Conservation (phyloP, 306 rosid genomes). For the Bauhinia variegata region DNA sequence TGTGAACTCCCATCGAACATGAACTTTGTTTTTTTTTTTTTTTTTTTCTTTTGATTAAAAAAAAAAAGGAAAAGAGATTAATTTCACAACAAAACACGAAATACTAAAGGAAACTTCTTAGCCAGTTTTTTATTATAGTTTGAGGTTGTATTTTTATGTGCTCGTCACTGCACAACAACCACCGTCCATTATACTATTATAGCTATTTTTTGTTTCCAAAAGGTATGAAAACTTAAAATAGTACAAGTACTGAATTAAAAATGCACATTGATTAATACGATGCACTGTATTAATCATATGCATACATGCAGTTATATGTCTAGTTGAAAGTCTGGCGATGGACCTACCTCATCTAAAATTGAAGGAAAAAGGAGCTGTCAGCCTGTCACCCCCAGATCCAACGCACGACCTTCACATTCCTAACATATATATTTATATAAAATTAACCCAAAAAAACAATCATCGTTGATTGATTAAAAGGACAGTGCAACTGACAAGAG, state of each 20-base stretch:
- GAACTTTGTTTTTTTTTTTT: background rate
- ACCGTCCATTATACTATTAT: no score
- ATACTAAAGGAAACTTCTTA: background rate
- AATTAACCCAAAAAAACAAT: constrained; percentile 2
- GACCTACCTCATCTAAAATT: constrained; percentile 38
- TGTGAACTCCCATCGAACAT: constrained; percentile 19
- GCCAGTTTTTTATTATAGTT: background rate
- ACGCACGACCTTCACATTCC: constrained; percentile 44
- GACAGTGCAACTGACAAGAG: constrained; percentile 39
- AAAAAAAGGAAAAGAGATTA: background rate
- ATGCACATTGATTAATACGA: background rate
- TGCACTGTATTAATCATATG: constrained; percentile 8
- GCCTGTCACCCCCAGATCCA: constrained; percentile 41
- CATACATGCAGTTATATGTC: constrained; percentile 5
- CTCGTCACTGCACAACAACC: background rate
- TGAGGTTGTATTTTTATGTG: background rate
- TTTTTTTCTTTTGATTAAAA: no score
- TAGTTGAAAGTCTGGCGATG: constrained; percentile 24
- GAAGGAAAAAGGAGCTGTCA: constrained; percentile 30
- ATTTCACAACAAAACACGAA: background rate
- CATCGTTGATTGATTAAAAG: constrained; percentile 28
- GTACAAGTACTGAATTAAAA: background rate
- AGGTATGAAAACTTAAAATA: background rate
- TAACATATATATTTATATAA: constrained; percentile 30
- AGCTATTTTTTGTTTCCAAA: background rate